Conservation (phyloP, 2,329 filamentous ascomycete genomes). For the Aspergillus bombycis region DNA sequence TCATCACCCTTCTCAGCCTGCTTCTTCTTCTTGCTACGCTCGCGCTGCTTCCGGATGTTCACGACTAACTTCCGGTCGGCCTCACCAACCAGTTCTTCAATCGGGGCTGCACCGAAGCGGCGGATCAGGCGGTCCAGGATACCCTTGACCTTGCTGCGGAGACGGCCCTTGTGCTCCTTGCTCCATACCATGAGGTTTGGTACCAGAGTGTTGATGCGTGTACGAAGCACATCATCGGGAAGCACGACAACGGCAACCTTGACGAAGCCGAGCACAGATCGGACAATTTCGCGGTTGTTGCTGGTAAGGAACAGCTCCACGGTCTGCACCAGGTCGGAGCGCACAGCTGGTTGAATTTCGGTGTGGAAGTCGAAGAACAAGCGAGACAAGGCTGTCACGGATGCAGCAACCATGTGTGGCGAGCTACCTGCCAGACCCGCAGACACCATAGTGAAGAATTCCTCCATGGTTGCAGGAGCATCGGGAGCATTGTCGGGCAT, state of each 20-base stretch:
- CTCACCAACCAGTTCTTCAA: conserved; percentile 82
- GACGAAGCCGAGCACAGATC: conserved; percentile 91
- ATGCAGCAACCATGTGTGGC: conserved; percentile 96
- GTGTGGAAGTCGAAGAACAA: conserved; percentile 89
- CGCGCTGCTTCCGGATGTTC: conserved; percentile 94
- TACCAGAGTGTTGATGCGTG: conserved; percentile 75
- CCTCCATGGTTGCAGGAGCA: conserved; percentile 81
- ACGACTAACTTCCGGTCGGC: conserved; percentile 85
- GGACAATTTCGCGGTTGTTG: conserved; percentile 95
- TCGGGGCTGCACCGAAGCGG: conserved; percentile 79
- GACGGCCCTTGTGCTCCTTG: conserved; percentile 96
- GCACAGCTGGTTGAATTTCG: conserved; percentile 67
- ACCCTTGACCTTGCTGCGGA: conserved; percentile 96
- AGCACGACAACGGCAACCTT: conserved; percentile 92
- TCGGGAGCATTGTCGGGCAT: conserved; percentile 81
- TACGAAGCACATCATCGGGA: conserved; percentile 75
- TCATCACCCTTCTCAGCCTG: conserved; percentile 64
- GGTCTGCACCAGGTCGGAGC: conserved; percentile 85
- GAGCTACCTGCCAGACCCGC: conserved; percentile 90
- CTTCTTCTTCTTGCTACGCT: conserved; percentile 88
- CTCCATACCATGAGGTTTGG: conserved; percentile 95
- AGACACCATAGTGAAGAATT: conserved; percentile 98
- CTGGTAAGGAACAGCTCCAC: conserved; percentile 96
- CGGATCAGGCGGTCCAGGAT: conserved; percentile 94
- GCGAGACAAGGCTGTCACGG: conserved; percentile 93